Percentiles rank a stretch among this genome's conserved stretches.
Conservation (phyloP, 257 asterid genomes). For the Mitragyna speciosa region DNA sequence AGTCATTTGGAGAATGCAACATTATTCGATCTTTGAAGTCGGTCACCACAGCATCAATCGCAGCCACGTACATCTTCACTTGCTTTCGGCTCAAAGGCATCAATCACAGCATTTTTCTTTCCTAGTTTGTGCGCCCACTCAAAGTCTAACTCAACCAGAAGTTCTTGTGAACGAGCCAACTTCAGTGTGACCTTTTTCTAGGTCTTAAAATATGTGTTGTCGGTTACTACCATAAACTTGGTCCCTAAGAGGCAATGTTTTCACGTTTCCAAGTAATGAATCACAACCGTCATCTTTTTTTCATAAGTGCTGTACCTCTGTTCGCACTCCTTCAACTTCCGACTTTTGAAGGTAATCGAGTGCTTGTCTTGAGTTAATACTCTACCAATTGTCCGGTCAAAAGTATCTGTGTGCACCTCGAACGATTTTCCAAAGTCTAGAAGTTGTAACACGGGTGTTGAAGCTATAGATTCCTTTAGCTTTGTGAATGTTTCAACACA, state of each 20-base stretch:
- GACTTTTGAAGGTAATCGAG: neutral
- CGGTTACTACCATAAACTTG: neutral
- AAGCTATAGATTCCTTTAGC: too few relatives aligned
- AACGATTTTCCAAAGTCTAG: neutral
- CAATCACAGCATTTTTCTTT: neutral
- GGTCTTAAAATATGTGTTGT: neutral
- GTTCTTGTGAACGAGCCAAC: too few relatives aligned
- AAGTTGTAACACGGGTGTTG: neutral
- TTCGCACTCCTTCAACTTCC: neutral
- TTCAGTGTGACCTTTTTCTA: neutral
- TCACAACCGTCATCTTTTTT: neutral
- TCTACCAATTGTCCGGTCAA: neutral
- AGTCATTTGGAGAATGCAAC: too few relatives aligned
- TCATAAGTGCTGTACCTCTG: neutral
- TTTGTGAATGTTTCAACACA: neutral
- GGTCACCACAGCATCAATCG: too few relatives aligned
- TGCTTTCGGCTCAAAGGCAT: too few relatives aligned
- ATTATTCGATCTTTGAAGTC: too few relatives aligned
- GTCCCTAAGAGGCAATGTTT: neutral
- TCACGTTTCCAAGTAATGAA: too few relatives aligned
- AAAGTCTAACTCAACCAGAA: too few relatives aligned
- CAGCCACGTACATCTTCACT: too few relatives aligned
- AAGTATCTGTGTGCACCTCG: slow-evolving; percentile 12
- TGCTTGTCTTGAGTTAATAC: neutral
- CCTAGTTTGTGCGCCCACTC: too few relatives aligned